Base-by-base conservation (phyloP, 2,329 filamentous ascomycete species). In the Clonostachys chloroleuca region DNA sequence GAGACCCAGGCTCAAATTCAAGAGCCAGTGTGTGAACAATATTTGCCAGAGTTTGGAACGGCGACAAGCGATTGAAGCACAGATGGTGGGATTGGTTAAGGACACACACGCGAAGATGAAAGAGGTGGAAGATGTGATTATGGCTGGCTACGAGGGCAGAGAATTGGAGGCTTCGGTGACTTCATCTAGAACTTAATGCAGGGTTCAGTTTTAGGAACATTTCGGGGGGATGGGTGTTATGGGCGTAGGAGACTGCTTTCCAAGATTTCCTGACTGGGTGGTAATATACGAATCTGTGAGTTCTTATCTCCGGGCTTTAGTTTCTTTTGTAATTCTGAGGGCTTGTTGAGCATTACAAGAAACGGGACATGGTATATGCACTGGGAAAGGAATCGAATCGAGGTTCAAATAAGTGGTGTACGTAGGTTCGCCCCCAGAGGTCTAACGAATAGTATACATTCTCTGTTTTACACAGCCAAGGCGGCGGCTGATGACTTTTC, bases 71-170 rank as follows among this genome's bases (percentile, higher is more conserved):
- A 47, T 51, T 16, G 47, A 51, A 20, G 39, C 14, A 14, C 18
- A 47, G 16, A 47, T 49, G 37, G 34, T 40, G 16, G 34, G 18
- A 30, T 6, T 49, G 12, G 34, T 43, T 9, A 34, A 14, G 3
- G 39, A 47, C 36, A 37, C 40, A 39, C 16, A 24, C 17, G 41
- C 33, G 20, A 12, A 34, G 34, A 45, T 45, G 41, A 12, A 39
- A 9, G 42, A 43, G 16, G 20, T 49, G 10, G 49, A 51, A 36
- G 44, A 34, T 16, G 40, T 51, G 37, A 49, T 51, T 20, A 16
- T 36, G 20, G 42, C 16, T 8, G 49, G 47, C 12, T 47, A 48
- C 42, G 30, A 39, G 13, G 47, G 47, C 2, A 43, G 49, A 30
- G 30, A 44, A 42, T 16, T 36, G 33, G 42, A 46, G 24, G 42